These are phyloP conservation scores for Pichia scutulata DNA, from an alignment of 805 yeast species.

Conservation along the genomic window DNA sequence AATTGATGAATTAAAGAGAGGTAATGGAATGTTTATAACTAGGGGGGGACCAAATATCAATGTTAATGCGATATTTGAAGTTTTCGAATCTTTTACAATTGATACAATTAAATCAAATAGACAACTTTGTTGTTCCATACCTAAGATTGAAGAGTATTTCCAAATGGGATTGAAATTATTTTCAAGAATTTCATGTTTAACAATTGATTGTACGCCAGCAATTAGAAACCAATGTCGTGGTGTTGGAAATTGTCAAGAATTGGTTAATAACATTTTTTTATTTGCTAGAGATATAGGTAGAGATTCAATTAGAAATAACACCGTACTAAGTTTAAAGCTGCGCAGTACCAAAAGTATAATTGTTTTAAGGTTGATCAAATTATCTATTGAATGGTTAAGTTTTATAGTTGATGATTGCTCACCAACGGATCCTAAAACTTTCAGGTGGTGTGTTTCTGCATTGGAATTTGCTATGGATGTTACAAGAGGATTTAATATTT, in stretches of 20 bases:
- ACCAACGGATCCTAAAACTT: slow-evolving; percentile 85
- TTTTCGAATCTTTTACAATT: slow-evolving; percentile 50
- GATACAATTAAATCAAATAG: slow-evolving; percentile 45
- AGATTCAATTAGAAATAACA: slow-evolving; percentile 52
- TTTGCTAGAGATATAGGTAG: slow-evolving; percentile 79
- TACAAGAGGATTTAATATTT: slow-evolving; percentile 82
- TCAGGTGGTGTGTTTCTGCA: slow-evolving; percentile 94
- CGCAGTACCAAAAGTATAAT: slow-evolving; percentile 53
- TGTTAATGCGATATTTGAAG: slow-evolving; percentile 47
- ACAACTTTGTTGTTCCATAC: slow-evolving; percentile 63
- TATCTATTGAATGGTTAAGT: slow-evolving; percentile 85
- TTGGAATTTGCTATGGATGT: slow-evolving; percentile 93
- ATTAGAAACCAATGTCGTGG: slow-evolving; percentile 48
- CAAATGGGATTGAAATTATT: slow-evolving; percentile 57
- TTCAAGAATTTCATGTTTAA: slow-evolving; percentile 57
- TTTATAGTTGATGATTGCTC: slow-evolving; percentile 92
- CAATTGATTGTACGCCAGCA: slow-evolving; percentile 51
- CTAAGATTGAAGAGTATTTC: slow-evolving; percentile 66
- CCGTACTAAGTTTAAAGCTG: slow-evolving; percentile 37
- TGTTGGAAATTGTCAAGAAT: slow-evolving; percentile 61
- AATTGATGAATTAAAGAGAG: slow-evolving; percentile 52
- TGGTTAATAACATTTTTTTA: slow-evolving; percentile 64
- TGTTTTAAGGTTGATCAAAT: slow-evolving; percentile 61
- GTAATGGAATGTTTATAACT: slow-evolving; percentile 58
- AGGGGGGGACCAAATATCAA: slow-evolving; percentile 57